phyloP scores from a whole-genome alignment of 805 yeast genomes.

The Yarrowia sp. region DNA sequence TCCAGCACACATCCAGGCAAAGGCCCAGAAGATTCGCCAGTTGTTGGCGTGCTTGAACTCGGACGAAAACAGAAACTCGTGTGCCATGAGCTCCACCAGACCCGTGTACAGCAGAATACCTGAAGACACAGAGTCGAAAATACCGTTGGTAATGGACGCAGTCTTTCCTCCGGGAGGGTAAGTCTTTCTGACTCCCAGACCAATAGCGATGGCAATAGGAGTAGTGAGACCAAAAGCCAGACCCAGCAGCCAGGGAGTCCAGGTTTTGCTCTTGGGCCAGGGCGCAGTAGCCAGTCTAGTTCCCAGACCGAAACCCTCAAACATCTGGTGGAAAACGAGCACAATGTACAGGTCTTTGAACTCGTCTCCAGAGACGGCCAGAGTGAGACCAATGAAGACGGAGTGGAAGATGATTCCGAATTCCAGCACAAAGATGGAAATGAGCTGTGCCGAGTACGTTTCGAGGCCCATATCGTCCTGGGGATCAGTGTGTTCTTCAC shows the following conservation, averaged over 20 bases:
- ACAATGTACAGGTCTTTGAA: slow-evolving; percentile 63
- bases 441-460: slow-evolving; percentile 36
- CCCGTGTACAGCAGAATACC: slow-evolving; percentile 72
- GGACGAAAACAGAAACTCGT: slow-evolving; percentile 57
- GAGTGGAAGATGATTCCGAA: slow-evolving; percentile 75
- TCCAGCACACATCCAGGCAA: slow-evolving; percentile 48
- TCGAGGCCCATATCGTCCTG: slow-evolving; percentile 22
- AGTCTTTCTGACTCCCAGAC: slow-evolving; percentile 61
- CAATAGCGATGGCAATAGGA: slow-evolving; percentile 70
- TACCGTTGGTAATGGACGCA: slow-evolving; percentile 58
- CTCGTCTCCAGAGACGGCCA: slow-evolving; percentile 63
- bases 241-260: slow-evolving; percentile 53
- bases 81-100: slow-evolving; percentile 69
- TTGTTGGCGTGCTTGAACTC: slow-evolving; percentile 42
- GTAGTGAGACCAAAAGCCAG: slow-evolving; percentile 56
- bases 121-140: slow-evolving; percentile 65
- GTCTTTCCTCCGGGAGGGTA: slow-evolving; percentile 54
- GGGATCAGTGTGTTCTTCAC: slow-evolving; percentile 22
- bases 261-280: slow-evolving; percentile 48
- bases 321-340: slow-evolving; percentile 68
- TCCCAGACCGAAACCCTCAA: slow-evolving; percentile 78
- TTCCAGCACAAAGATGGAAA: slow-evolving; percentile 56
- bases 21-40: slow-evolving; percentile 44
- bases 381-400: slow-evolving; percentile 65
- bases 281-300: slow-evolving; percentile 59